Base-by-base conservation (phyloP, 768 basidiomycete species). In the Pisolithus orientalis region DNA sequence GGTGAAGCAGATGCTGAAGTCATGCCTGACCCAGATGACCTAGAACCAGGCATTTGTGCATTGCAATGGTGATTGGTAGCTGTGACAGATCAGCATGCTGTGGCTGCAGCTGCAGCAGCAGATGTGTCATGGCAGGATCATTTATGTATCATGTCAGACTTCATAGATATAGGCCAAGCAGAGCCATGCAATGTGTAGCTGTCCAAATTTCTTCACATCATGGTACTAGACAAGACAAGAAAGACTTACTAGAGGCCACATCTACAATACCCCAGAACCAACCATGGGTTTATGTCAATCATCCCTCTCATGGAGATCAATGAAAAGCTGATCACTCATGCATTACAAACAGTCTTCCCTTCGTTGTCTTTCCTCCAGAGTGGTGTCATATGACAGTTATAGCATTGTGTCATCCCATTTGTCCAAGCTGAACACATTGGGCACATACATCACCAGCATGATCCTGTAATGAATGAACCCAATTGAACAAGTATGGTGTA, bases 341-440 rank as follows among this genome's bases (percentile, higher is more conserved):
- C 90, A 61, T 92, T 92, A 74, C 90, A 92, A 39, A 92, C 87
- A 0, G 90, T 92, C 74, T 89, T 89, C 51, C 90, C 90, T 69
- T 91, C 90, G 59, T 91, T 88, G 60, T 92, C 90, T 70, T 92
- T 92, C 57, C 90, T 80, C 90, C 90, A 92, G 39, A 92, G 79
- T 11, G 90, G 90, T 5, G 90, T 91, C 24, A 90, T 92, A 62
- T 90, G 85, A 72, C 90, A 92, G 62, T 91, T 92, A 70, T 85
- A 90, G 72, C 90, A 93, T 74, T 90, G 88, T 3, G 89, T 89
- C 77, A 75, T 56, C 45, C 68, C 66, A 50, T 56, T 57, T 59
- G 53, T 54, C 44, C 64, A 59, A 39, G n/a, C n/a, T n/a, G n/a
- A n/a, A n/a, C n/a, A n/a, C n/a, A n/a, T n/a, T n/a, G n/a, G n/a